Conservation (phyloP, 495 filamentous ascomycete genomes). For the Penicillium coffeae region DNA sequence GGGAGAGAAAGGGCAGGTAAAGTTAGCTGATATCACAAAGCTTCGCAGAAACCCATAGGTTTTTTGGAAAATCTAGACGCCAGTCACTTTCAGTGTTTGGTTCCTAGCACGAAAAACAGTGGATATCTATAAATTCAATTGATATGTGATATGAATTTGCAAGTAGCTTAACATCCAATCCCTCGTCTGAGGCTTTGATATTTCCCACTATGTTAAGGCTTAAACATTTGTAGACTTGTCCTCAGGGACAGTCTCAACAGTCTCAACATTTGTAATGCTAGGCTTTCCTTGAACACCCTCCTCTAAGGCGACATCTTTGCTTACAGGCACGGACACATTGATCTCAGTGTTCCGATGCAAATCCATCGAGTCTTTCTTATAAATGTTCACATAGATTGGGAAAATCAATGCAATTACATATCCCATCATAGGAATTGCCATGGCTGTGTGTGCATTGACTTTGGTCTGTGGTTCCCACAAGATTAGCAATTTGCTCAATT, state of each 20-base stretch:
- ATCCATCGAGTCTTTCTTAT: slow-evolving; percentile 43
- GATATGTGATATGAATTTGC: background rate
- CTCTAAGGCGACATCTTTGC: slow-evolving; percentile 16
- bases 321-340: slow-evolving; percentile 13
- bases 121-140: background rate
- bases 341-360: slow-evolving; percentile 40
- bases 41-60: slow-evolving; percentile 47
- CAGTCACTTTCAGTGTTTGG: no score
- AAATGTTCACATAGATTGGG: slow-evolving; percentile 47
- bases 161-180: background rate
- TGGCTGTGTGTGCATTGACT: slow-evolving; percentile 28
- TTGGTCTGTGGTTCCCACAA: slow-evolving; percentile 4
- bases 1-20: slow-evolving; percentile 73
- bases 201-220: background rate
- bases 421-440: slow-evolving; percentile 40
- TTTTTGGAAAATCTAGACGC: background rate
- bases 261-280: slow-evolving; percentile 6
- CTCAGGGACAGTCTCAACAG: background rate
- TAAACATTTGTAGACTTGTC: background rate
- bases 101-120: no score
- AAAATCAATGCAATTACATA: slow-evolving; percentile 43
- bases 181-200: background rate
- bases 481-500: no score
- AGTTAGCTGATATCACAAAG: slow-evolving; percentile 60
- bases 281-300: slow-evolving; percentile 11